Conservation (phyloP, 306 rosid species). For the Carpinus fangiana region DNA sequence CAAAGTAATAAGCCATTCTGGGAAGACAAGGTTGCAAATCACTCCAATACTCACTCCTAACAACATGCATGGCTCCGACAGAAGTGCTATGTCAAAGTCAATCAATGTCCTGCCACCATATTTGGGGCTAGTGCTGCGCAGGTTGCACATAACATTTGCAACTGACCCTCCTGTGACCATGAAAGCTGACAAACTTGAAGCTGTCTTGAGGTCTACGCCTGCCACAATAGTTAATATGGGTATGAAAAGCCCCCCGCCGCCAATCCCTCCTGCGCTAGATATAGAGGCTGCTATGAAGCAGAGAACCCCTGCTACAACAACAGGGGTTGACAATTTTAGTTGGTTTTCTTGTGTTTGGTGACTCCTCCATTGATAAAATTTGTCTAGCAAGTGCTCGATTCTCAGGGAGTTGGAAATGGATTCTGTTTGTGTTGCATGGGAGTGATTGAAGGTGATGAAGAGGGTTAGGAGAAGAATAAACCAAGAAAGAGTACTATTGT, state of each 20-base stretch:
- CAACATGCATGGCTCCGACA: slow-evolving; percentile 78
- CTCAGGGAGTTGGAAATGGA: slow-evolving; percentile 38
- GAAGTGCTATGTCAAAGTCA: slow-evolving; percentile 72
- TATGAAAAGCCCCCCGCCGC: slow-evolving; percentile 83
- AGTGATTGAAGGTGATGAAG: slow-evolving; percentile 33
- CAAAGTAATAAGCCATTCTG: slow-evolving; percentile 75
- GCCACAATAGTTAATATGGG: slow-evolving; percentile 68
- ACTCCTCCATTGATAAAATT: slow-evolving; percentile 31
- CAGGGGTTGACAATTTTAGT: slow-evolving; percentile 31
- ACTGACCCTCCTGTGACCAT: slow-evolving; percentile 94
- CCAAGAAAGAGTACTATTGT: slow-evolving; percentile 16
- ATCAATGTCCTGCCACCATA: slow-evolving; percentile 54
- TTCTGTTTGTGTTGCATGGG: slow-evolving; percentile 54
- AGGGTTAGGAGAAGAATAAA: slow-evolving; percentile 33
- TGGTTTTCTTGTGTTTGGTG: slow-evolving; percentile 33
- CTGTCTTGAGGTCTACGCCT: slow-evolving; percentile 75
- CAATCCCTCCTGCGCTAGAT: slow-evolving; percentile 89
- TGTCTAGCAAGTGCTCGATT: slow-evolving; percentile 27
- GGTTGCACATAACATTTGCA: slow-evolving; percentile 64
- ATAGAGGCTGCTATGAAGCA: slow-evolving; percentile 72
- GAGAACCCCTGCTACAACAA: slow-evolving; percentile 45
- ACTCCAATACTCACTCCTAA: slow-evolving; percentile 88
- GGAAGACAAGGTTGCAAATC: slow-evolving; percentile 75
- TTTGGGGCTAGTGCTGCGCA: slow-evolving; percentile 39
- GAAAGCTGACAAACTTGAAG: slow-evolving; percentile 80